Evolutionary conservation across 257 asterid species (phyloP).

Genomic region (Echites panduratus): DNA sequence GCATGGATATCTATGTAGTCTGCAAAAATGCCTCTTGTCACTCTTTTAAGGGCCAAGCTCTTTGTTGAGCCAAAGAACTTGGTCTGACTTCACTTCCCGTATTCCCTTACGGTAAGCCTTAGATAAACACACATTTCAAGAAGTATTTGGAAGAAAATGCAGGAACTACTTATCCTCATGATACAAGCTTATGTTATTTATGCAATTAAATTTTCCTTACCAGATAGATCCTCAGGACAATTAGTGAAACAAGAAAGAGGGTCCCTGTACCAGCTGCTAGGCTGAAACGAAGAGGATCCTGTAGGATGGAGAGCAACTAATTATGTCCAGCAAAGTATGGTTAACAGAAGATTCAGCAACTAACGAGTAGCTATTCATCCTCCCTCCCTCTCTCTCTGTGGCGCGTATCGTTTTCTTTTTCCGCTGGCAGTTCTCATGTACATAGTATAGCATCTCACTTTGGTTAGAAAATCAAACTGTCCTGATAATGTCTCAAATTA

Average conservation of each 20-base stretch:
- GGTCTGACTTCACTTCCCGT: background rate
- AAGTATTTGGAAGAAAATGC: background rate
- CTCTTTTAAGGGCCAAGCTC: background rate
- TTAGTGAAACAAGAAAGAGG: slow-evolving; percentile 67
- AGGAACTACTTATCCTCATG: background rate
- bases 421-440: background rate
- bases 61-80: background rate
- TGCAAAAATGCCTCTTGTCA: background rate
- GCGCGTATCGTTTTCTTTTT: background rate
- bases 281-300: slow-evolving; percentile 72
- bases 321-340: background rate
- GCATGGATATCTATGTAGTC: background rate
- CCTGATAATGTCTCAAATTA: background rate
- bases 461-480: background rate
- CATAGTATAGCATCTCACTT: background rate
- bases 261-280: slow-evolving; percentile 86
- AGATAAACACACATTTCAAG: background rate
- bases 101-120: background rate
- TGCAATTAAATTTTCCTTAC: slow-evolving; percentile 28
- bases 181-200: background rate
- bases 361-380: background rate
- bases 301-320: slow-evolving; percentile 20
- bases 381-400: background rate
- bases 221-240: slow-evolving; percentile 84
- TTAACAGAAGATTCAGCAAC: background rate